Evolutionary conservation across 169 alveolate species (phyloP), one percentile per base, ranked within the genome.

Genomic region (Toxoplasma gondii): DNA sequence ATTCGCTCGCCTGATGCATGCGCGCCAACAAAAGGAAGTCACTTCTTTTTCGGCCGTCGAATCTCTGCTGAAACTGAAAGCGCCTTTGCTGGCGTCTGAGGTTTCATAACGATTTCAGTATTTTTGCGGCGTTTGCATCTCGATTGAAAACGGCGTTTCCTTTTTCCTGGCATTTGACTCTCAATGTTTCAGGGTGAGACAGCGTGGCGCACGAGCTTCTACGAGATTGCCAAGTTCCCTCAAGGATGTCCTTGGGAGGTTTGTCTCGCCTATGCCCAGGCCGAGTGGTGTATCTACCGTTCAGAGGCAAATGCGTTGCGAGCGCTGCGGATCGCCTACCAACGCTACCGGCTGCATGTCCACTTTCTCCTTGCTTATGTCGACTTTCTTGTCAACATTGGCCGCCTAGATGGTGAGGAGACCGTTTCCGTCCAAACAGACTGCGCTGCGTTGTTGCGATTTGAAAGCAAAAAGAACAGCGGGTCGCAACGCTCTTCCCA

Each of bases 361-460:
- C 93, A 70, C 38, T 90, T 90, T 69, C 36, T 90, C n/a, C 88
- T 43, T 4, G 87, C 86, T 43, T 90, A 90, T 38, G 93, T 70
- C n/a, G 93, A 90, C 74, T 19, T 67, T 67, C 93, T 90, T n/a
- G 49, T 90, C 88, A 31, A n/a, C 41, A 45, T 86, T 10, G 64
- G 90, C 69, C 78, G 92, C 9, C 49, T 86, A 12, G 80, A 86
- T 39, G 92, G 92, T 86, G 64, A 43, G 90, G 58, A 49, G 58
- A 49, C 12, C 58, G 58, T 49, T 49, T 49, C 58, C 4, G 58
- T 49, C 22, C 22, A 49, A 49, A 49, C 4, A 49, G 58, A 49
- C 12, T 12, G n/a, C n/a, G n/a, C n/a, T n/a, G n/a, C n/a, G n/a
- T n/a, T n/a, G n/a, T n/a, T n/a, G n/a, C n/a, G n/a, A n/a, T n/a